Base-by-base conservation (phyloP, 768 basidiomycete species). In the Lentinula aciculospora region DNA sequence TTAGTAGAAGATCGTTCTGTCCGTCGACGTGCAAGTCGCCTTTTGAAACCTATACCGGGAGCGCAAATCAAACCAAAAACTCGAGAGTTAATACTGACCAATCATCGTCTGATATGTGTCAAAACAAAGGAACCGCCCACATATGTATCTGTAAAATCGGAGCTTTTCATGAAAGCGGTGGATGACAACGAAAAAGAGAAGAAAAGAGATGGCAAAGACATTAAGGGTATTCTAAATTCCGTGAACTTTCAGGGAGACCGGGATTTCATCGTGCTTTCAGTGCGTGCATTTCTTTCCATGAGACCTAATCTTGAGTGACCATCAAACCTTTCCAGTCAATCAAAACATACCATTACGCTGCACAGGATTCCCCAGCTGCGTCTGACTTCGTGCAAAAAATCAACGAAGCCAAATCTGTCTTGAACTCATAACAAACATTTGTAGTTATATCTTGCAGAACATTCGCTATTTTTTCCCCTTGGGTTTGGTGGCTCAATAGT, bases 221-320 rank as follows among this genome's bases (percentile, higher is more conserved):
- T 72, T 15, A 75, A 76, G 36, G 70, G 68, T 40, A 68, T 75
- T 40, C 68, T 86, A 9, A 70, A 72, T 3, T 73, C 76, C 23
- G 79, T 81, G 0, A 81, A 80, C 56, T 69, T 74, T 27, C 83
- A 82, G 63, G 72, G 81, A 47, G 82, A 81, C 55, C 71, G 80
- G 36, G 82, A 83, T 65, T 85, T 87, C 65, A 77, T 81, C 15
- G 75, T 87, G 34, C 68, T 84, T 62, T 83, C 84, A 40, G 85
- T 87, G 60, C 65, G 82, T 71, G 21, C 5, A n/a, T 46, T 31
- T 58, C 28, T 62, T 4, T 47, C 46, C 31, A 34, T 32, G 32
- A 4, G 49, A 37, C 28, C 9, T 15, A 17, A 17, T 31, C 21
- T 17, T 39, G 53, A 53, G n/a, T 59, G 57, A 25, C 59, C 17